Percentiles rank a stretch among this genome's conserved stretches.
phyloP scores from a whole-genome alignment of 164 flowering plant genomes.

The Litsea cubeba region DNA sequence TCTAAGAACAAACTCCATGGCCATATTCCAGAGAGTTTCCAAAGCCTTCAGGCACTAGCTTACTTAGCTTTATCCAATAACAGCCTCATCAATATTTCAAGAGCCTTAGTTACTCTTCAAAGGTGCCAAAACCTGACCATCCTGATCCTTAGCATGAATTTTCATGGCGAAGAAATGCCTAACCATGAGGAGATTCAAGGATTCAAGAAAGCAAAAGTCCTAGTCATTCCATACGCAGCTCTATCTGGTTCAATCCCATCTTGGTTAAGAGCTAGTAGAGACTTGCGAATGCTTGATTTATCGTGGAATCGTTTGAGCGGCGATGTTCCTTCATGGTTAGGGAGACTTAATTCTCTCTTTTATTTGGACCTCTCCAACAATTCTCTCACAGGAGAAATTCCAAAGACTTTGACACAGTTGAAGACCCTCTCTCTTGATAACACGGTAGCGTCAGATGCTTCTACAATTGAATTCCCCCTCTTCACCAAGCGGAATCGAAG shows the following conservation, averaged over 20 bases:
- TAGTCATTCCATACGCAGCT: neutral
- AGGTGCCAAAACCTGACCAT: constrained; percentile 20
- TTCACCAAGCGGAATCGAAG: constrained; percentile 50
- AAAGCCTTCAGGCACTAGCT: constrained; percentile 16
- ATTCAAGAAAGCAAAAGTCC: neutral
- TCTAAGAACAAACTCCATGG: constrained; percentile 18
- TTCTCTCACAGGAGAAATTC: neutral
- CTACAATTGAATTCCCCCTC: constrained; percentile 47
- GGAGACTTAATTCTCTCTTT: neutral
- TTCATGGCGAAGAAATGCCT: constrained; percentile 2
- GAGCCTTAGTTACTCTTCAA: constrained; percentile 17
- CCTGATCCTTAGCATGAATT: constrained; percentile 17
- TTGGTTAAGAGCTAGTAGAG: neutral
- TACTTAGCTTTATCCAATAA: constrained; percentile 16
- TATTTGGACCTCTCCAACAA: neutral
- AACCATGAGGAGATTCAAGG: neutral
- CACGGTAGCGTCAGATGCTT: constrained; percentile 18
- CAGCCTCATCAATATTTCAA: constrained; percentile 17
- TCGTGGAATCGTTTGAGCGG: neutral
- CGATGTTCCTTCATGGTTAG: neutral
- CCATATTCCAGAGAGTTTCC: constrained; percentile 18
- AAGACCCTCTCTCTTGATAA: constrained; percentile 5
- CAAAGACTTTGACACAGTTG: constrained; percentile 36
- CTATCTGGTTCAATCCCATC: constrained; percentile 1
- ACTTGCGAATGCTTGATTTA: constrained; percentile 4